Evolutionary conservation across 495 filamentous ascomycete genomes (phyloP), one percentile per base, ranked within the genome.

Genomic region (Xylaria nigripes): DNA sequence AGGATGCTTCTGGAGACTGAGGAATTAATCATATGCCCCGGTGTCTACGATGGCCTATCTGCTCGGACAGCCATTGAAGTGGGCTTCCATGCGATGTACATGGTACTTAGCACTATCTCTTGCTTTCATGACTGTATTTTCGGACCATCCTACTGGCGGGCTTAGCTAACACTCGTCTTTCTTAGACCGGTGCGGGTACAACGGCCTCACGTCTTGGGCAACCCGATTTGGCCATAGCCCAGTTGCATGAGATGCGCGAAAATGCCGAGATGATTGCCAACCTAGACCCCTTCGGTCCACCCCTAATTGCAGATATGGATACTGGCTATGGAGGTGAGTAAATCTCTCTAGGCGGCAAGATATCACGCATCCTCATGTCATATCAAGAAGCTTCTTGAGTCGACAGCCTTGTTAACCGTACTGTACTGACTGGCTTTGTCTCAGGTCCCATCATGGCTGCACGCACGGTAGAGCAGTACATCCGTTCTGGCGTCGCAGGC

Each of bases 1-100:
- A 67, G 70, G 29, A 72, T 74, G 67, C 53, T 79, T 8, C 46
- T 57, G 8, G 65, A 68, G 32, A 61, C 62, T 12, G 32, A 62
- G 6, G 58, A 68, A 38, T 45, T 76, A 25, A 75, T 83, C 15
- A 74, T 83, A 2, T 81, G 77, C 48, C 84, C 84, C 3, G 84
- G 84, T 12, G 81, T 87, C 0, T 86, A 86, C 54, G 84, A 87
- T 71, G 84, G 84, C 6, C 72, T 85, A 15, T 82, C 80, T 7
- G 81, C 84, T n/a, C 72, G 84, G 12, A 76, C 85, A 50, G 82
- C 82, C 1, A 72, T 86, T 45, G 63, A 74, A 15, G 51, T 81
- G 13, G 83, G 81, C 5, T 84, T 82, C 59, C 76, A 86, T 45
- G 75, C 70, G 16, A 60, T 87, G 45, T 86, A 87, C 61, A 86